phyloP scores from a whole-genome alignment of 306 rosid genomes.

The Lupinus albus region DNA sequence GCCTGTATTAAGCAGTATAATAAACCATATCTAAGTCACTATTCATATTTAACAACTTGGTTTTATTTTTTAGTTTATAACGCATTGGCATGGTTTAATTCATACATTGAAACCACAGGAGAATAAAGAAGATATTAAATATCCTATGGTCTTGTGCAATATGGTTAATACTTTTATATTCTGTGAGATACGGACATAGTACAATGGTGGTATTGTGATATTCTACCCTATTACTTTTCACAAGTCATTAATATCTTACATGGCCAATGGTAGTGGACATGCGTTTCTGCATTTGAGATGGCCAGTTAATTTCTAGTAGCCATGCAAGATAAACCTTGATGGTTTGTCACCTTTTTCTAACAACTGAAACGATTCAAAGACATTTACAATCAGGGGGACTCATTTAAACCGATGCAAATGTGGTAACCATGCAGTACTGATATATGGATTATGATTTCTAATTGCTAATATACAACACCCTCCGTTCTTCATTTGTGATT shows the following conservation, averaged over 20 bases:
- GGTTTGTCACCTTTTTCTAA: too few species aligned
- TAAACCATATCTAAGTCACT: constrained; percentile 33
- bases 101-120: constrained; percentile 26
- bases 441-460: too few species aligned
- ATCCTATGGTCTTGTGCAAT: constrained; percentile 13
- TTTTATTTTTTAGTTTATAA: constrained; percentile 25
- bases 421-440: too few species aligned
- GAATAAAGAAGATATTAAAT: constrained; percentile 21
- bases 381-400: too few species aligned
- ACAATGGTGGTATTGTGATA: background rate
- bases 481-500: too few species aligned
- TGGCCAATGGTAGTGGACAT: background rate
- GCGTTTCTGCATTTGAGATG: too few species aligned
- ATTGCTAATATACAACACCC: too few species aligned
- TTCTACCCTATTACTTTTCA: constrained; percentile 34
- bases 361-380: too few species aligned
- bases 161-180: constrained; percentile 15
- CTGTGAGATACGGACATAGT: background rate
- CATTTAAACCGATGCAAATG: too few species aligned
- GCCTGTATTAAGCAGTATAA: constrained; percentile 23
- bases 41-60: background rate
- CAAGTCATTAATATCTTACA: constrained; percentile 2
- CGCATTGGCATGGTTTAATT: constrained; percentile 26
- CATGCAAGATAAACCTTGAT: too few species aligned
- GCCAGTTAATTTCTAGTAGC: too few species aligned